Base-by-base conservation (phyloP, 169 alveolate genomes). In the Plasmodium sp. region DNA sequence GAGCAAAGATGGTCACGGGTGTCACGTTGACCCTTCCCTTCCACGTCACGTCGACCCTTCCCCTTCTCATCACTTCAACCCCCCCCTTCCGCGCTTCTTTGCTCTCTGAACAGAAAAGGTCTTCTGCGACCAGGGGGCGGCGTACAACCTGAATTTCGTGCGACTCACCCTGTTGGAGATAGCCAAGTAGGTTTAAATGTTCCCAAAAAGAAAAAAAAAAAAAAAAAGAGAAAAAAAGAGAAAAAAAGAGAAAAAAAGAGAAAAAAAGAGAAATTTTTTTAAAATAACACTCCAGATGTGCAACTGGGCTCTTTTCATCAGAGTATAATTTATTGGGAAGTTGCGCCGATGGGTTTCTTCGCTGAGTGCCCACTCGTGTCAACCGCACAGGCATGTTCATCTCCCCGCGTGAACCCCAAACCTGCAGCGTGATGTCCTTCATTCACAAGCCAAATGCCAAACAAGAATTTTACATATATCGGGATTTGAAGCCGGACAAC, bases 401-500 rank as follows among this genome's bases (percentile, higher is more conserved):
- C 18, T 62, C 5, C 16, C 43, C 33, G 7, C 58, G 45, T 33
- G 16, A 27, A 5, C 72, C 62, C 45, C 56, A 22, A 22, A 16
- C n/a, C n/a, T 36, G 33, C 67, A 85, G 93, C 45, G 80, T 85
- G 36, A 85, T 85, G 93, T 33, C 93, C 5, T 74, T 31, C 75
- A 85, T 85, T n/a, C 93, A 85, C 67, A 75, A 85, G 93, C 82
- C 62, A 34, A 85, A 74, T 34, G 7, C 54, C 22, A 73, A 34
- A 5, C 80, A 75, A 16, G 93, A 85, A 54, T 85, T 85, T 85
- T 85, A 75, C 62, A 85, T 85, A 33, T 85, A 85, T 45, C 73
- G 93, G 5, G 93, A 85, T n/a, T 85, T 85, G 79, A 85, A 85
- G 36, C 93, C 93, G 3, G 93, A 85, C 45, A 85, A 85, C 16